Conservation (phyloP, 2,329 filamentous ascomycete genomes). For the Aureobasidium sp. region DNA sequence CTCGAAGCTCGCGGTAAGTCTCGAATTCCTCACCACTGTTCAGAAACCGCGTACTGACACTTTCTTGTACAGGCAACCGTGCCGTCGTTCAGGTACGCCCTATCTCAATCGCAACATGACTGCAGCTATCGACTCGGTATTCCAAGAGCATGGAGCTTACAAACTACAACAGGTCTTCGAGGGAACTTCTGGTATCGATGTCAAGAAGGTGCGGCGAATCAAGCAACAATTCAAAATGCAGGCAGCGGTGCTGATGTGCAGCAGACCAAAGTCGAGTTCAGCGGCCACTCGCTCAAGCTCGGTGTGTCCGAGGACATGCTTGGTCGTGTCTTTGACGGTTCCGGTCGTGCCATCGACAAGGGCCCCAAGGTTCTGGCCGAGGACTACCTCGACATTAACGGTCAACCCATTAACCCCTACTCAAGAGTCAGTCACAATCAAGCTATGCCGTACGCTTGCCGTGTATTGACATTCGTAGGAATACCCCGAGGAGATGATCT, state of each 20-base stretch:
- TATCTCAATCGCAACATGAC: neutral
- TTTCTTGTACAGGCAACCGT: constrained; percentile 61
- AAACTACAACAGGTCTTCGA: constrained; percentile 70
- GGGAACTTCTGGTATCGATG: constrained; percentile 93
- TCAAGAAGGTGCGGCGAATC: constrained; percentile 59
- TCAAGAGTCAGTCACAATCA: constrained; percentile 61
- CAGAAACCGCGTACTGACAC: neutral
- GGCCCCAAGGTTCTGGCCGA: constrained; percentile 96
- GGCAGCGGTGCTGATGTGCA: constrained; percentile 32
- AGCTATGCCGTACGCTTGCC: neutral
- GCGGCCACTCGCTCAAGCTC: constrained; percentile 92
- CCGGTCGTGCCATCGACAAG: constrained; percentile 96
- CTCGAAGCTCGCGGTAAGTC: constrained; percentile 85
- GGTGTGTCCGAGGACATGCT: constrained; percentile 99
- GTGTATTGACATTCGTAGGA: neutral
- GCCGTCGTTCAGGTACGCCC: constrained; percentile 80
- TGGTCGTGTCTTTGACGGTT: constrained; percentile 97
- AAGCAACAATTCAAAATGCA: constrained; percentile 35
- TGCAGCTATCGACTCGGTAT: neutral
- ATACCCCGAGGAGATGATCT: constrained; percentile 99
- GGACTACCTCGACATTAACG: constrained; percentile 98
- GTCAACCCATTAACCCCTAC: constrained; percentile 96
- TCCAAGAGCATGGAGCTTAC: neutral
- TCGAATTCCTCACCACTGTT: neutral
- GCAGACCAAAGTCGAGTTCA: constrained; percentile 91